A percentile compares a stretch with the other conserved stretches of the same genome.
phyloP scores from a whole-genome alignment of 1,284 basidiomycete species.

The Ustilago esculenta region DNA sequence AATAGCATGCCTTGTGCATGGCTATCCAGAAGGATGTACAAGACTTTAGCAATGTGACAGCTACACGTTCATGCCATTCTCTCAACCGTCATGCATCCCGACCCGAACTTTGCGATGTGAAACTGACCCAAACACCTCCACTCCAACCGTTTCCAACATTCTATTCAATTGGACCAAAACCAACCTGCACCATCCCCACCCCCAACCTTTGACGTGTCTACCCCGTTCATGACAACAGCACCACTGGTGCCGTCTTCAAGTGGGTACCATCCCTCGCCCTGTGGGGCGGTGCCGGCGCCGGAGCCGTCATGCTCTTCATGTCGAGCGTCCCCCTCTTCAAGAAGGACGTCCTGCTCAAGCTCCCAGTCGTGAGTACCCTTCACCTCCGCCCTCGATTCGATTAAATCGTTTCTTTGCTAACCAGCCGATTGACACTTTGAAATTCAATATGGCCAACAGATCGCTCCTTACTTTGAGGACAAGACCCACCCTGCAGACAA shows the following conservation, averaged over 20 bases:
- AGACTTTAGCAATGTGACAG: too few species aligned
- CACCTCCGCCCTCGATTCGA: not conserved
- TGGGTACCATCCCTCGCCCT: conserved; percentile 58
- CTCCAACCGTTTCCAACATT: not conserved
- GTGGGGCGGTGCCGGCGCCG: conserved; percentile 59
- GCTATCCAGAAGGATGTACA: too few species aligned
- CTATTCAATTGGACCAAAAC: not conserved
- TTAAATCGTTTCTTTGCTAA: too few species aligned
- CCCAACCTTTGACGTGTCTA: not conserved
- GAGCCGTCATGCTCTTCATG: conserved; percentile 59
- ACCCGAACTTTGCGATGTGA: too few species aligned
- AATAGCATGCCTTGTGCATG: too few species aligned
- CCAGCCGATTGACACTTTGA: too few species aligned
- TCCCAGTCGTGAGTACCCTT: conserved; percentile 46
- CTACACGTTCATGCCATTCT: too few species aligned
- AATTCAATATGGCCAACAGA: too few species aligned
- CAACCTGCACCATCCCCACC: not conserved
- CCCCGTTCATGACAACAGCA: conserved; percentile 9
- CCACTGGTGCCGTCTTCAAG: conserved; percentile 42
- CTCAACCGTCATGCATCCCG: too few species aligned
- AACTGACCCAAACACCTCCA: too few species aligned
- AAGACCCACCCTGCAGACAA: conserved; percentile 50
- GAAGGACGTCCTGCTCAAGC: conserved; percentile 57
- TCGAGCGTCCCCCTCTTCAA: conserved; percentile 60
- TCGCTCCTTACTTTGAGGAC: conserved; percentile 52